Conservation (phyloP, 2,329 filamentous ascomycete species). For the Neopestalotiopsis clavispora region DNA sequence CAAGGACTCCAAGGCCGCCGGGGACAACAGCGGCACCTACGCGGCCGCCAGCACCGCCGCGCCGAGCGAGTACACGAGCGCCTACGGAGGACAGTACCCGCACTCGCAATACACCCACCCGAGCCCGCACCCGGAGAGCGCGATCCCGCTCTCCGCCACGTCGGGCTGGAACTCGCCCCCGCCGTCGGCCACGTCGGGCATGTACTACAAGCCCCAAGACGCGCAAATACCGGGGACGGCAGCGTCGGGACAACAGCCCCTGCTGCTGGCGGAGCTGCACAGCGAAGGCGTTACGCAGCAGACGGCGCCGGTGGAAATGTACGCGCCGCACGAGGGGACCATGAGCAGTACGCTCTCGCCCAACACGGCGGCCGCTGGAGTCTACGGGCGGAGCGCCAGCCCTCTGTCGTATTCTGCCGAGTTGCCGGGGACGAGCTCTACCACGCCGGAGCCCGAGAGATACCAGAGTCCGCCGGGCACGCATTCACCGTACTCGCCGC, state of each 20-base stretch:
- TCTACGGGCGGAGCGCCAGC: neutral
- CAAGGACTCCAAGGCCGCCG: neutral
- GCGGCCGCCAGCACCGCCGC: neutral
- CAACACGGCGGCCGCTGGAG: neutral
- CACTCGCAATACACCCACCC: neutral
- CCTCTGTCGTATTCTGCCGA: neutral
- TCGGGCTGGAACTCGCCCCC: constrained; percentile 1
- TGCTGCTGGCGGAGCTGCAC: constrained; percentile 16
- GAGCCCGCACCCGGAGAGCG: constrained; percentile 1
- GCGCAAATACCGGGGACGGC: neutral
- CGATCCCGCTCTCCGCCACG: neutral
- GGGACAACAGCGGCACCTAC: neutral
- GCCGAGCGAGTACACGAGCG: constrained; percentile 8
- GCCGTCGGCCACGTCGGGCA: neutral
- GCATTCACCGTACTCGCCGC: constrained; percentile 14
- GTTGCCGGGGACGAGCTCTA: neutral
- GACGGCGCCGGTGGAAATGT: constrained; percentile 16
- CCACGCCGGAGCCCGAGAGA: neutral
- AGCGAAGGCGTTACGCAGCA: neutral
- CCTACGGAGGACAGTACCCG: neutral
- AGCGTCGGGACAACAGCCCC: constrained; percentile 7
- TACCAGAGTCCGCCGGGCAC: constrained; percentile 5
- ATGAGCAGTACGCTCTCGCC: neutral
- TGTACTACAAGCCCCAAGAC: constrained; percentile 10
- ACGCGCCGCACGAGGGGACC: constrained; percentile 1